Evolutionary conservation across 1,139 yeast species (phyloP).

Genomic region (Suhomyces bolitotheri): DNA sequence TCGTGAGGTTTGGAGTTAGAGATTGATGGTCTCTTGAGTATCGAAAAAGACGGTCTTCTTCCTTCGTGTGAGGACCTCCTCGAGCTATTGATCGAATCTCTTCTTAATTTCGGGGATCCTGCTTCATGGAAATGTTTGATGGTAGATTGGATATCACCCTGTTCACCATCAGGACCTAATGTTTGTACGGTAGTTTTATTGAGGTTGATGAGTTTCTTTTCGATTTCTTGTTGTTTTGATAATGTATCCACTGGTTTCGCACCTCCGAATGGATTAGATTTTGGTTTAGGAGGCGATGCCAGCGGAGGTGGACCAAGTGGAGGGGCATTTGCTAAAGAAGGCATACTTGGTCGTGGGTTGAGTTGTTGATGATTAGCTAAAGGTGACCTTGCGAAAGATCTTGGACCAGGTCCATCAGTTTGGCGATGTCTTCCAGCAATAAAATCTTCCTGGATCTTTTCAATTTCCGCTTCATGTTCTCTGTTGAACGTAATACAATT

Average conservation of each 20-base stretch:
- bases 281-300: constrained; percentile 24
- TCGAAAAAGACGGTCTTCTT: constrained; percentile 23
- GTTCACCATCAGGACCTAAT: constrained; percentile 32
- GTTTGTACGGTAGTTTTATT: constrained; percentile 63
- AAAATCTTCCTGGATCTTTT: constrained; percentile 34
- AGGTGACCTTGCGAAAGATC: constrained; percentile 7
- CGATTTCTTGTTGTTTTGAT: constrained; percentile 43
- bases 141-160: constrained; percentile 19
- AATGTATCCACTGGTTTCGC: constrained; percentile 50
- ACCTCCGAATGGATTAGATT: constrained; percentile 46
- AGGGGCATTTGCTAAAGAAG: constrained; percentile 5
- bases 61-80: constrained; percentile 19
- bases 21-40: constrained; percentile 12
- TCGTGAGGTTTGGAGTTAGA: constrained; percentile 1
- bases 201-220: constrained; percentile 46
- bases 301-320: constrained; percentile 8
- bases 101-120: constrained; percentile 16
- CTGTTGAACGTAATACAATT: constrained; percentile 44
- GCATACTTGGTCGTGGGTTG: constrained; percentile 2
- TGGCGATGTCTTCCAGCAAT: constrained; percentile 26
- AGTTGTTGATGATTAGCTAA: constrained; percentile 3
- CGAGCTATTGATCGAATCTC: constrained; percentile 15
- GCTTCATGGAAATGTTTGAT: constrained; percentile 18
- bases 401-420: background rate
- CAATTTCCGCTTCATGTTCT: constrained; percentile 34